These are phyloP conservation scores for Tilletia setariae DNA, from an alignment of 1,284 basidiomycete genomes.

Conservation along the genomic window DNA sequence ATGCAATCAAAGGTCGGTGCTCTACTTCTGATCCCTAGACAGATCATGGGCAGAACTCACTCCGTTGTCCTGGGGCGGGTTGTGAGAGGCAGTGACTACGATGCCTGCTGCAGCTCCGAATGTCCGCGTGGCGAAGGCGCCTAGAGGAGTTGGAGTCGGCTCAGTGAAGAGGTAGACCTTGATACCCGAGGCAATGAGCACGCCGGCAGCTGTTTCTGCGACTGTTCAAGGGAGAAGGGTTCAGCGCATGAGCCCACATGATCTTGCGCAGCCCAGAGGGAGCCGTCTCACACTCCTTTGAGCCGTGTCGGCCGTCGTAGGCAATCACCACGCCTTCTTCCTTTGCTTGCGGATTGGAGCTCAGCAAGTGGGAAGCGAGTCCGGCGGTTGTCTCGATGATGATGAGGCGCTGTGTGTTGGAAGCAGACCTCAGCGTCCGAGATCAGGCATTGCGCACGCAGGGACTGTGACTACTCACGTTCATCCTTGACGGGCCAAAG, in stretches of 20 bases:
- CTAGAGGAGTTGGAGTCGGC: constrained; percentile 38
- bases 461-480: constrained; percentile 23
- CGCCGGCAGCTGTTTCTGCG: constrained; percentile 37
- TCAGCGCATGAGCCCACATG: background rate
- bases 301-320: constrained; percentile 44
- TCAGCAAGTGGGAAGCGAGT: constrained; percentile 33
- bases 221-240: constrained; percentile 13
- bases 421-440: background rate
- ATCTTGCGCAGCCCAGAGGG: background rate
- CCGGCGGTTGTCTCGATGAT: constrained; percentile 42
- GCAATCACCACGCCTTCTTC: constrained; percentile 43
- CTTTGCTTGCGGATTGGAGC: constrained; percentile 25
- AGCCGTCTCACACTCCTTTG: constrained; percentile 25
- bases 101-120: constrained; percentile 41
- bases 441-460: background rate
- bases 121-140: constrained; percentile 42
- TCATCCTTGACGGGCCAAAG: constrained; percentile 41
- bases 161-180: constrained; percentile 27
- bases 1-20: background rate
- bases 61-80: constrained; percentile 47
- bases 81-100: constrained; percentile 46
- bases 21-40: background rate
- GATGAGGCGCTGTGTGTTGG: constrained; percentile 38
- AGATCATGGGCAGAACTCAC: background rate
- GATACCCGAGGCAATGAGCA: constrained; percentile 36